These are phyloP conservation scores for Citrullus mucosospermus DNA, from an alignment of 306 rosid genomes.

Conservation along the genomic window DNA sequence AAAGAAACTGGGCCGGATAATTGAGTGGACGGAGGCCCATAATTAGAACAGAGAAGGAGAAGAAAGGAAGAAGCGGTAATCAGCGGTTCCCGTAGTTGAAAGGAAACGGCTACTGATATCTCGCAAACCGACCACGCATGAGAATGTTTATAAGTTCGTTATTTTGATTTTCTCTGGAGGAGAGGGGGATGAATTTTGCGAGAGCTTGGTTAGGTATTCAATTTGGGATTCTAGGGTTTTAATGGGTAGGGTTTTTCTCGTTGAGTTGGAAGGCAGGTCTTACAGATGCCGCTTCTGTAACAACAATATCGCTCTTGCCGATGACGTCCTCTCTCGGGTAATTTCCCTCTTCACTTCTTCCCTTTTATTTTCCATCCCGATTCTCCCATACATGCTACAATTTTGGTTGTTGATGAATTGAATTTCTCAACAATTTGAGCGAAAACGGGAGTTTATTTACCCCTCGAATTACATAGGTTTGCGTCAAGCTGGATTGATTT, in stretches of 20 bases:
- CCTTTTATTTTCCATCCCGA: background rate
- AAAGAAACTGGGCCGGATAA: background rate
- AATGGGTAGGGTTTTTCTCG: constrained; percentile 66
- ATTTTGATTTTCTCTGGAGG: background rate
- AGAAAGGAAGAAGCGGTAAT: background rate
- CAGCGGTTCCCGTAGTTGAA: background rate
- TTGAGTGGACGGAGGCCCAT: background rate
- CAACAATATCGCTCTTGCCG: constrained; percentile 47
- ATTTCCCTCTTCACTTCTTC: background rate
- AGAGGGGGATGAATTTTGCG: background rate
- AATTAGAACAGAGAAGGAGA: background rate
- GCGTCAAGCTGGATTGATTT: background rate
- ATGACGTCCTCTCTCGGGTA: constrained; percentile 65
- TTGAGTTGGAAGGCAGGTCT: constrained; percentile 67
- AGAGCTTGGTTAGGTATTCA: background rate
- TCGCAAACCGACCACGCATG: constrained; percentile 1
- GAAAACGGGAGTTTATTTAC: background rate
- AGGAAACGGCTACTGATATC: background rate
- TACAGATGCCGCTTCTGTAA: constrained; percentile 51
- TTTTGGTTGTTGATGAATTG: background rate
- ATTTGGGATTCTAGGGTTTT: constrained; percentile 7
- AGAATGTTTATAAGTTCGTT: background rate
- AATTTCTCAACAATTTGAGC: background rate
- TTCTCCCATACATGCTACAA: background rate
- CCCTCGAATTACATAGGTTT: background rate